These are phyloP conservation scores for Elongisporangium undulatum DNA, from an alignment of 352 stramenopile species.

Conservation along the genomic window DNA sequence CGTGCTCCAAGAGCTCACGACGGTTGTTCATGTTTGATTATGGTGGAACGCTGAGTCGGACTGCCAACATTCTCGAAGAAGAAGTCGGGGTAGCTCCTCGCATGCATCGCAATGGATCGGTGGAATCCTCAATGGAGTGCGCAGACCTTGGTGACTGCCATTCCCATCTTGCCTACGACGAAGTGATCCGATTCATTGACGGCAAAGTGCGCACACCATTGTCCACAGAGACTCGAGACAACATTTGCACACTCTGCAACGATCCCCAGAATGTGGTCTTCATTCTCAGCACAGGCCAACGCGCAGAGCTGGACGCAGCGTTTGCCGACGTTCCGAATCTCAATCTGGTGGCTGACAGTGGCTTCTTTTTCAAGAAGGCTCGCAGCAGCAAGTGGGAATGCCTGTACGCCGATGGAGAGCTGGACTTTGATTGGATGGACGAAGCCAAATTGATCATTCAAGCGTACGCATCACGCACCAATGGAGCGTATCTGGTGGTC, in stretches of 20 bases:
- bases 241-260: conserved; percentile 44
- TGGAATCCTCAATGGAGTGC: conserved; percentile 37
- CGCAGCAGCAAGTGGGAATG: conserved; percentile 44
- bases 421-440: conserved; percentile 92
- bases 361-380: conserved; percentile 56
- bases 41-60: conserved; percentile 92
- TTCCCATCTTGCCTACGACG: conserved; percentile 11
- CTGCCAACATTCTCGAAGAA: conserved; percentile 58
- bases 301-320: conserved; percentile 48
- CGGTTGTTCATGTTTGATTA: conserved; percentile 98
- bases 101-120: conserved; percentile 26
- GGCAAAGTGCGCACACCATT: conserved; percentile 67
- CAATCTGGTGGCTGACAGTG: conserved; percentile 66
- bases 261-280: conserved; percentile 71
- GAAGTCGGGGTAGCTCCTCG: conserved; percentile 25
- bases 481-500: conserved; percentile 97
- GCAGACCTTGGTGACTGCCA: conserved; percentile 11
- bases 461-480: conserved; percentile 95
- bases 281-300: conserved; percentile 54
- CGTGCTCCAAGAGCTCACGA: conserved; percentile 49
- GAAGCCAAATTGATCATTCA: conserved; percentile 95
- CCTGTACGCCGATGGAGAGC: conserved; percentile 39
- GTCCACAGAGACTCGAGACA: conserved; percentile 45
- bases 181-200: conserved; percentile 53
- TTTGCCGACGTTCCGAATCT: conserved; percentile 44